Base-by-base conservation (phyloP, 441 rosid species). In the Eruca vesicaria region DNA sequence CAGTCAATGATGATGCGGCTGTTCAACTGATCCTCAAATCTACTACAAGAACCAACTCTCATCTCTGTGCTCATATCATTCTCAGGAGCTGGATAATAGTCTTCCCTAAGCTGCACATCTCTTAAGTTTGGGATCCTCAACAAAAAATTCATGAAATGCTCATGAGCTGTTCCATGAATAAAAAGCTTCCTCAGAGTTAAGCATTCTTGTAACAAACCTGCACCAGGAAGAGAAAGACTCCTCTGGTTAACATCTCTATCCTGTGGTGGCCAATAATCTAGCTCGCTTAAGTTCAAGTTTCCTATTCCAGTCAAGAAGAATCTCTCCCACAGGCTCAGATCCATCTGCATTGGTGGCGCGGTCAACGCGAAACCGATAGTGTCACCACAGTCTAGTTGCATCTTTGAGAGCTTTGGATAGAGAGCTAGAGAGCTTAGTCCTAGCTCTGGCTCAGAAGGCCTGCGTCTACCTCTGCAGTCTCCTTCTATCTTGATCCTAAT, bases 251-350 rank as follows among this genome's bases (percentile, higher is more conserved):
- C 97, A 2, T 93, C 98, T 77, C 90, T 80, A 67, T 96, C 98
- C 18, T 88, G 97, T 0, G 99, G 97, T 5, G 97, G 98, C 97
- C 98, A 96, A 55, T 96, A 93, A 72, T 96, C 93, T 0, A 91
- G 90, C 78, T 90, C 94, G 1, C 23, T 82, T 7, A 93, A 88
- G 79, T 61, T 83, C 83, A 93, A 75, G 48, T 73, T 69, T 64
- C 87, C 86, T 0, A 96, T 89, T 23, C 94, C 96, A 1, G 82
- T 83, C 74, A 96, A 82, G 85, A 87, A 91, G 82, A 87, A 89
- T 58, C 99, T 88, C 84, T 96, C 99, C 98, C 97, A 96, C 78
- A 90, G 71, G 83, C 90, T 96, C 76, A 96, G 66, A 81, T 96
- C 98, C 92, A 90, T 89, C 76, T 90, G 87, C 65, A 90, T 93